phyloP scores from a whole-genome alignment of 2,329 filamentous ascomycete genomes.

The Fusarium concolor region DNA sequence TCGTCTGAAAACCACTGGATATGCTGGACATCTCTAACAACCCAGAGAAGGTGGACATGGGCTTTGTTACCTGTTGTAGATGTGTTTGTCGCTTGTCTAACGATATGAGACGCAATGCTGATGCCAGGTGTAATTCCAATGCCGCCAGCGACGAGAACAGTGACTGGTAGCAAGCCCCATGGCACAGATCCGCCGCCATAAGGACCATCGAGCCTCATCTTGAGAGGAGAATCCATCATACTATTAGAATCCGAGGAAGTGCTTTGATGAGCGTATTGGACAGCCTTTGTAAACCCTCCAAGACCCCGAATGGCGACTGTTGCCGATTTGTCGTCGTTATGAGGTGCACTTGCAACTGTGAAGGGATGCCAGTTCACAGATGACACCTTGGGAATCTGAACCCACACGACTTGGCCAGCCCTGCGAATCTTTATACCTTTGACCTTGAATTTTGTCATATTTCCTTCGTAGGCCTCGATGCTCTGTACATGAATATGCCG shows the following conservation, averaged over 20 bases:
- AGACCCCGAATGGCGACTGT: not conserved
- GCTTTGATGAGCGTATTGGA: not conserved
- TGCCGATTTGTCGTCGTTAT: not conserved
- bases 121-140: not conserved
- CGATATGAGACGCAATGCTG: not conserved
- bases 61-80: fast-evolving
- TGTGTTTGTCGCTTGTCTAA: not conserved
- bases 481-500: not conserved
- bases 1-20: not conserved
- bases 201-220: not conserved
- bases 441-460: not conserved
- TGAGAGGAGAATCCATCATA: not conserved
- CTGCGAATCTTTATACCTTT: not conserved
- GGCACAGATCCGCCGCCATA: not conserved
- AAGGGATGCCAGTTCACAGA: conserved; percentile 1
- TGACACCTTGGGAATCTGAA: not conserved
- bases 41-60: not conserved
- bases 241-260: not conserved
- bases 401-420: not conserved
- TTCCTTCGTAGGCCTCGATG: not conserved
- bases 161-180: not conserved
- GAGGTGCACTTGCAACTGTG: not conserved
- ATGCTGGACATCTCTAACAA: not conserved
- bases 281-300: not conserved
- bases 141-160: not conserved